phyloP scores from a whole-genome alignment of 73 alveolate species.

The Symbiodinium pilosum region DNA sequence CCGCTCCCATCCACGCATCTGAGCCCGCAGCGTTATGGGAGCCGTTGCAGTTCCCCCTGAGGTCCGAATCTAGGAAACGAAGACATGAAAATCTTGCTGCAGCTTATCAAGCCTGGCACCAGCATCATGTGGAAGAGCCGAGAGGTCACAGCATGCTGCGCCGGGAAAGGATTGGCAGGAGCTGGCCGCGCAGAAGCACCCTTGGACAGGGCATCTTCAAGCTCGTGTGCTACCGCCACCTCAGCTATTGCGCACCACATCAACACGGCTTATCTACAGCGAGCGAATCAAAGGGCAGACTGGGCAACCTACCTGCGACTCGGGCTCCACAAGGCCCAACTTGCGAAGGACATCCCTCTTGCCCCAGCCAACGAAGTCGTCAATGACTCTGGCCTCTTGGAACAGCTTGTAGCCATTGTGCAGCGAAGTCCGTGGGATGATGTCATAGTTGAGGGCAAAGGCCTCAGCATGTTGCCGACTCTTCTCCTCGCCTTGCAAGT shows the following conservation, averaged over 20 bases:
- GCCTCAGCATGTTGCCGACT: slow-evolving; percentile 53
- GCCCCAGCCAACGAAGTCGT: slow-evolving; percentile 56
- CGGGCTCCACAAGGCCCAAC: neutral
- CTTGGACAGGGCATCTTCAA: neutral
- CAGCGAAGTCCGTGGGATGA: slow-evolving; percentile 78
- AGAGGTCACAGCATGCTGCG: slow-evolving; percentile 55
- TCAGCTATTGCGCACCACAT: too few species aligned
- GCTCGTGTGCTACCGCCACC: slow-evolving; percentile 55
- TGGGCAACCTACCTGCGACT: slow-evolving; percentile 12
- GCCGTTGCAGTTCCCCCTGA: neutral
- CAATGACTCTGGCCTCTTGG: slow-evolving; percentile 73
- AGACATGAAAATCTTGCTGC: neutral
- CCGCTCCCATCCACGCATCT: neutral
- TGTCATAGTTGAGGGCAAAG: slow-evolving; percentile 60
- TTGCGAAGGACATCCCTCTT: slow-evolving; percentile 53
- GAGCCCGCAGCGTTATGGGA: neutral
- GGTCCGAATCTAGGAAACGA: too few species aligned
- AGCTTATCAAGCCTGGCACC: slow-evolving; percentile 86
- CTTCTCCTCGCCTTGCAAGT: neutral
- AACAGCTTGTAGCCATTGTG: slow-evolving; percentile 86
- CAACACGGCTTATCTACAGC: too few species aligned
- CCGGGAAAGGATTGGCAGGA: slow-evolving; percentile 61
- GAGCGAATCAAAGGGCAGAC: too few species aligned
- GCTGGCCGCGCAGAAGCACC: slow-evolving; percentile 35
- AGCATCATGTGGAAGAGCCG: slow-evolving; percentile 38